Conservation (phyloP, 1,139 yeast genomes). For the Hanseniaspora uvarum region DNA sequence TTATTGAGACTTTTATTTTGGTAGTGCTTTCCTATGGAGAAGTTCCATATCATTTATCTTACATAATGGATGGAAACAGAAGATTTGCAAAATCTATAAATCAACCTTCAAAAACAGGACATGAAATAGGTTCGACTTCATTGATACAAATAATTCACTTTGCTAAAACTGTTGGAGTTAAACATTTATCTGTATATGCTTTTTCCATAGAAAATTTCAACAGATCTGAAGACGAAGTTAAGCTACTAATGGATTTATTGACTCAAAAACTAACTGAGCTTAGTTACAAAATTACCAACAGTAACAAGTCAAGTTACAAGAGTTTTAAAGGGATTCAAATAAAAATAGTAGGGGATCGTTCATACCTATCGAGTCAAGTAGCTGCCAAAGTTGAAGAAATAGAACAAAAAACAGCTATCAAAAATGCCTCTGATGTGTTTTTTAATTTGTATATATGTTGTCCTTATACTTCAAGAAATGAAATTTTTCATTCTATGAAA, state of each 20-base stretch:
- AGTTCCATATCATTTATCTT: constrained; percentile 77
- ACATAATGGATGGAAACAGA: constrained; percentile 95
- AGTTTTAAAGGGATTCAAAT: constrained; percentile 36
- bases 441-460: constrained; percentile 75
- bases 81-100: constrained; percentile 65
- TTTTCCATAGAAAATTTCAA: constrained; percentile 91
- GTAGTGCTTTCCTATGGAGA: constrained; percentile 58
- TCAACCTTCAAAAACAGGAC: constrained; percentile 72
- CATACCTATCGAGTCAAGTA: constrained; percentile 59
- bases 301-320: background rate
- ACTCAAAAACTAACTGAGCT: constrained; percentile 46
- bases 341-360: constrained; percentile 60
- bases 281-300: constrained; percentile 25
- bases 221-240: constrained; percentile 68
- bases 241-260: constrained; percentile 70
- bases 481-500: constrained; percentile 59
- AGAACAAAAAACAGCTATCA: constrained; percentile 34
- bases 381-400: constrained; percentile 48
- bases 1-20: constrained; percentile 40
- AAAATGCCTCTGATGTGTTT: constrained; percentile 39
- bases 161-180: constrained; percentile 50
- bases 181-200: constrained; percentile 80
- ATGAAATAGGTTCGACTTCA: constrained; percentile 76
- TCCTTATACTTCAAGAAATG: constrained; percentile 91
- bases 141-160: constrained; percentile 41